phyloP scores from a whole-genome alignment of 257 asterid genomes.

The Ligustrum vulgare region DNA sequence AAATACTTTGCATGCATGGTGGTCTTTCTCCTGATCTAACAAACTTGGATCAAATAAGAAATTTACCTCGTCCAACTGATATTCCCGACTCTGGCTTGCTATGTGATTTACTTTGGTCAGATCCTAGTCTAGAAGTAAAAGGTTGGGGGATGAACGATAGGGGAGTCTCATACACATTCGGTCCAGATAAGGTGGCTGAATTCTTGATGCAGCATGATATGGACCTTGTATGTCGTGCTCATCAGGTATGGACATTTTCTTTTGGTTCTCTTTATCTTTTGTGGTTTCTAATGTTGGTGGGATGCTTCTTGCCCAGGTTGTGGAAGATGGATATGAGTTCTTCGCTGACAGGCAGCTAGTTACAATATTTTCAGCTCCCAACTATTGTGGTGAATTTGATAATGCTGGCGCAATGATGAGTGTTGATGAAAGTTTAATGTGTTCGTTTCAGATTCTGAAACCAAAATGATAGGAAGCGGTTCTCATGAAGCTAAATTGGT shows the following conservation, averaged over 20 bases:
- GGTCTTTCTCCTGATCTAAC: slow-evolving; percentile 79
- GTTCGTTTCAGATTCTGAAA: slow-evolving; percentile 85
- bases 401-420: slow-evolving; percentile 94
- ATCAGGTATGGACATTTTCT: slow-evolving; percentile 50
- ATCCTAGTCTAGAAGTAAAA: slow-evolving; percentile 67
- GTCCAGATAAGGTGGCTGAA: slow-evolving; percentile 79
- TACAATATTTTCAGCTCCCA: slow-evolving; percentile 83
- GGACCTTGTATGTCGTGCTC: slow-evolving; percentile 85
- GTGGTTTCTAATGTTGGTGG: slow-evolving; percentile 12
- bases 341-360: slow-evolving; percentile 84
- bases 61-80: slow-evolving; percentile 66
- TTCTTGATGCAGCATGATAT: slow-evolving; percentile 75
- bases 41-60: slow-evolving; percentile 65
- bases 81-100: slow-evolving; percentile 75
- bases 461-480: slow-evolving; percentile 51
- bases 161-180: slow-evolving; percentile 77
- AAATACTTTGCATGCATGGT: slow-evolving; percentile 79
- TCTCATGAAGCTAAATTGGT: slow-evolving; percentile 27
- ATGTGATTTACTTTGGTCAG: slow-evolving; percentile 79
- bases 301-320: slow-evolving; percentile 50
- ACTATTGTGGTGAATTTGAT: slow-evolving; percentile 81
- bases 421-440: slow-evolving; percentile 83
- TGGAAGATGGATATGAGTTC: slow-evolving; percentile 85
- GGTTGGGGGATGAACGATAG: slow-evolving; percentile 88
- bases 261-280: slow-evolving; percentile 10